A percentile compares a stretch with the other conserved stretches of the same genome.
Conservation (phyloP, 2,329 filamentous ascomycete species). For the Geosmithia flava region DNA sequence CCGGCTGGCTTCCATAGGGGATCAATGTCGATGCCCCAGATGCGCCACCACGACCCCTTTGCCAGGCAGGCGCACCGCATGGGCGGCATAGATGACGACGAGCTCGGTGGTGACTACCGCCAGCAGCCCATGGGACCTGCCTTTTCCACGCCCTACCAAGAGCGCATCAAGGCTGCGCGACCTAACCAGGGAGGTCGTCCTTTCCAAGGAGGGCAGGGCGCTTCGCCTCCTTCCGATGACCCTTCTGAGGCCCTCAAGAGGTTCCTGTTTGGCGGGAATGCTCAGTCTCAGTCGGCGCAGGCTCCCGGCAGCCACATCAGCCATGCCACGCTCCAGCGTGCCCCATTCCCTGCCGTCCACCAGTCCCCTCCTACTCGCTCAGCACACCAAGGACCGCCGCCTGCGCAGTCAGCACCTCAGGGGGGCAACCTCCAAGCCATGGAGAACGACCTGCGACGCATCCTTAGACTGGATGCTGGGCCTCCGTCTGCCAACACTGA, state of each 20-base stretch:
- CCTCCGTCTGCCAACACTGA: slow-evolving; percentile 4
- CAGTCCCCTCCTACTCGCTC: background rate
- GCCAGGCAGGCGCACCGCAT: background rate
- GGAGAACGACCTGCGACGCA: slow-evolving; percentile 40
- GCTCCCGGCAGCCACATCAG: background rate
- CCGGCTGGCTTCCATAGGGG: slow-evolving; percentile 6
- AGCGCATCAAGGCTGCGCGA: slow-evolving; percentile 46
- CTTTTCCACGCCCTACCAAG: slow-evolving; percentile 54
- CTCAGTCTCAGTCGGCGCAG: background rate
- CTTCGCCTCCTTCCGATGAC: slow-evolving; percentile 10
- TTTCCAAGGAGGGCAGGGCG: slow-evolving; percentile 5
- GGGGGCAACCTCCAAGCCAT: slow-evolving; percentile 29
- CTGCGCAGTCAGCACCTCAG: background rate
- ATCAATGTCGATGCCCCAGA: slow-evolving; percentile 1
- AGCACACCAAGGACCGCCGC: background rate
- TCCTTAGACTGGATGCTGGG: slow-evolving; percentile 30
- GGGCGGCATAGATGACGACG: slow-evolving; percentile 19
- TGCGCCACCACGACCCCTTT: background rate
- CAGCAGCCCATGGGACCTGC: slow-evolving; percentile 46
- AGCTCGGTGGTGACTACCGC: slow-evolving; percentile 49
- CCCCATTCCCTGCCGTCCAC: no score
- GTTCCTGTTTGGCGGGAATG: slow-evolving; percentile 35
- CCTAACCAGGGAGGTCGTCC: slow-evolving; percentile 7
- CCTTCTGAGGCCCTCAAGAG: slow-evolving; percentile 40
- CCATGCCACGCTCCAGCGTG: background rate